Evolutionary conservation across 2,329 filamentous ascomycete species (phyloP), one percentile per base, ranked within the genome.

Genomic region (Beauveria rudraprayagi): DNA sequence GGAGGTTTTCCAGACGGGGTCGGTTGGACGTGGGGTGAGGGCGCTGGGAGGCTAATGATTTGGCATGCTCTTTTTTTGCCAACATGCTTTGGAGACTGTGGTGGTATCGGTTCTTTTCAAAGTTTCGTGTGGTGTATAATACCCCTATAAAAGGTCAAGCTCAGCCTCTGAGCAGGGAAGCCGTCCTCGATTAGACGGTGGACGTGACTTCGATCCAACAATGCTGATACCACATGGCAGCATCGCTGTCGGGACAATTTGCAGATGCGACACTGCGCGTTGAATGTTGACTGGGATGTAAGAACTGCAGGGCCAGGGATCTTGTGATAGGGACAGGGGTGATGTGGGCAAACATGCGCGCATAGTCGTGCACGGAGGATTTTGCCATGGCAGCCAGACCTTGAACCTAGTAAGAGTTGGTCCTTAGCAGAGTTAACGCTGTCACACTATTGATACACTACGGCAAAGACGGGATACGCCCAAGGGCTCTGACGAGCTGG

Each of bases 1-100:
- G 4, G 89, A 92, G 72, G 74, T 90, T 16, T 92, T 92, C 70
- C 83, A 90, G 68, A 92, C 89, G 14, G 80, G 86, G 16, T 88
- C 84, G 67, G 87, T 91, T n/a, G 89, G 89, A 1, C 78, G 82
- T 63, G 89, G 84, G 11, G 80, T 90, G 62, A 78, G 84, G 65
- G 72, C 73, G 56, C 60, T 80, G 61, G 72, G 70, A 63, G 64
- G 53, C n/a, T 65, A 64, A 66, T 28, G 44, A 41, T 53, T 60
- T 54, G 28, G 9, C 3, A 16, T 40, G 22, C 7, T 52, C 7
- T 52, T 1, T 19, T 46, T 53, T 59, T 6, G 28, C 44, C 4
- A 17, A 48, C 26, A 30, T 30, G 10, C 11, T 14, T 16, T 37
- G 34, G 9, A 3, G 6, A 40, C 11, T 24, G 43, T 10, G 40